Base-by-base conservation (phyloP, 257 asterid species). In the Salvia miltiorrhiza region DNA sequence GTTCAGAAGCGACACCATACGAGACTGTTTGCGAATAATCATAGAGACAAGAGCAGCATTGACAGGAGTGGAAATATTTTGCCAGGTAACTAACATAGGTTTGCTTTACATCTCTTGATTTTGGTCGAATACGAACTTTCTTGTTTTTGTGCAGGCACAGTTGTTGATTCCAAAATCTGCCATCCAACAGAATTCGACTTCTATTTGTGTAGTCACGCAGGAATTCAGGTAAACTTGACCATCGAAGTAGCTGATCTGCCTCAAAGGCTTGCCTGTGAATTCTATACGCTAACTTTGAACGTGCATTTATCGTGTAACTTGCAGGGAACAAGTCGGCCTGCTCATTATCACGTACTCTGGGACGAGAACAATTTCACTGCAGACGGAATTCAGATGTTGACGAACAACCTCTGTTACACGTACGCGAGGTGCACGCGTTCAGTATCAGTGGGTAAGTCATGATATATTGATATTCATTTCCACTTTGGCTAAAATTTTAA, bases 291-390 rank as follows among this genome's bases (percentile, higher is more conserved):
- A 7, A 2, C 23, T 49, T 12, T 1, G 14, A 32, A 62, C 9
- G 24, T 50, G 23, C 56, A 50, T 14, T 23, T 8, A n/a, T 66
- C 63, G 10, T 30, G 37, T 26, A 23, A 49, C 28, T 40, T 78
- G 70, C 73, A 93, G 99, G 99, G 99, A 24, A 93, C 99, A 11
- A 93, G 97, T 50, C 85, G 99, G 17, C 99, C 99, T 8, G 99
- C 99, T n/a, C 99, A 93, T 70, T 93, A 93, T 83, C 97, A 90
- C 73, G 99, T 93, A 53, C 84, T 93, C 4, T 93, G 99, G 99
- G 99, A 93, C 21, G 99, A 93, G 79, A 93, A 93, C 83, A 93
- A 90, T 73, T 93, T 93, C 66, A 90, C 96, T 1, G 97, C 99
- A 0, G 99, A 93, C 21, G 99, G 96, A 10, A 93, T 93, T 76